Evolutionary conservation across 306 rosid genomes (phyloP), one percentile per base, ranked within the genome.

Genomic region (Ziziphus jujuba): DNA sequence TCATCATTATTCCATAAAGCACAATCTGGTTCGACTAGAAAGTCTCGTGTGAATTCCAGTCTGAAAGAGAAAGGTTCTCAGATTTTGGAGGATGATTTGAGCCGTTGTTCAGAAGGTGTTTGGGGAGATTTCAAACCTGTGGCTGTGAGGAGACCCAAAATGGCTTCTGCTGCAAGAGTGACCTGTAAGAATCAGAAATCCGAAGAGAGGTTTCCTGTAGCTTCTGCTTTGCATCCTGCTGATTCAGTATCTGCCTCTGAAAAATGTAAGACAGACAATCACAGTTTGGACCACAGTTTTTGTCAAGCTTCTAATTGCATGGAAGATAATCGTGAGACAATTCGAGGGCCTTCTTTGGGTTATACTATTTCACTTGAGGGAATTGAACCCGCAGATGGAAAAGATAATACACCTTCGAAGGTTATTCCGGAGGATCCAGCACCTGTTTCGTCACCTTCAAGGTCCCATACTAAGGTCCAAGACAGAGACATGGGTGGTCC

Each of bases 1-100:
- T 85, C 92, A 12, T 76, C 48, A 6, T 69, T 86, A 79, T 77
- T 77, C 65, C 72, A 47, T 3, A 90, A 80, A 86, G 80, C 73
- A 21, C 87, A 83, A 48, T 78, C 89, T 77, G 80, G 73, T 71
- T 82, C 67, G 44, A 34, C 17, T 43, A 81, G 75, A 79, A 88
- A 84, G 75, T 77, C 84, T 23, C 65, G 67, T 13, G 57, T 25
- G 14, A 61, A 70, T 51, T 63, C 77, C 40, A 57, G 75, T 72
- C 80, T 56, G 7, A 84, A 70, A 77, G 77, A 82, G 75, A 81
- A 71, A 36, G 76, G 72, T 75, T 43, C 55, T 66, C 78, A 28
- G 71, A 73, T 63, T 65, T 79, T 75, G 66, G 82, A 77, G 73
- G 75, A 64, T 35, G 83, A 64, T 67, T 65, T 76, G 78, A 80